Evolutionary conservation across 192 early-diverging fungal genomes (phyloP), one percentile per base, ranked within the genome.

Genomic region (Linnemannia elongata): DNA sequence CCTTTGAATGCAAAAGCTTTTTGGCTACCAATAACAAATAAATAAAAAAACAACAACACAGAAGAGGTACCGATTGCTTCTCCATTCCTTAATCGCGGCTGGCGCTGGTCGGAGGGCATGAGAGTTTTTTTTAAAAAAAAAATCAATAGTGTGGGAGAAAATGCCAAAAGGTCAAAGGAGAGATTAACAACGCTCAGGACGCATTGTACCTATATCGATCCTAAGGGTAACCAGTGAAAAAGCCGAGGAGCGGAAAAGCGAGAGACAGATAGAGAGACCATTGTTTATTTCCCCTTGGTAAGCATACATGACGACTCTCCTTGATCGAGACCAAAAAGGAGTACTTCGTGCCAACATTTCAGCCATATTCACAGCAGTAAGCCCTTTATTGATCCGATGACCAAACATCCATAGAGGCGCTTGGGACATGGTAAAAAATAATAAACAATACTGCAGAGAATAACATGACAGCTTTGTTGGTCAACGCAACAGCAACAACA

Each of bases 281-380:
- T 73, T 73, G 72, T 73, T 73, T 73, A 73, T 73, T 73, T 49
- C 72, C 18, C 27, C 24, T 73, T 73, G 72, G 72, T 73, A 41
- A 73, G 72, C 72, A 45, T 73, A 45, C 44, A 73, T 73, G 9
- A n/a, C 5, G 20, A 0, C 35, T 24, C 24, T 39, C 27, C 44
- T 22, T 18, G 15, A 18, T 52, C 18, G 49, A 18, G 49, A 6
- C 15, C 15, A 52, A 52, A 22, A 52, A 17, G 22, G 18, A 27
- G 41, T 47, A 30, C 8, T 49, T 45, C 15, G 72, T 17, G 2
- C n/a, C 45, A 17, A 9, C 57, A 10, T 5, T 66, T 33, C 12
- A 66, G 57, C 57, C 27, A 15, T 66, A 39, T 33, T 22, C 8
- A 66, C 30, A 13, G 13, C n/a, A 57, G n/a, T 35, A 66, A 33